Base-by-base conservation (phyloP, 805 yeast species). In the Cyberlindnera nakhonratchasimensis region DNA sequence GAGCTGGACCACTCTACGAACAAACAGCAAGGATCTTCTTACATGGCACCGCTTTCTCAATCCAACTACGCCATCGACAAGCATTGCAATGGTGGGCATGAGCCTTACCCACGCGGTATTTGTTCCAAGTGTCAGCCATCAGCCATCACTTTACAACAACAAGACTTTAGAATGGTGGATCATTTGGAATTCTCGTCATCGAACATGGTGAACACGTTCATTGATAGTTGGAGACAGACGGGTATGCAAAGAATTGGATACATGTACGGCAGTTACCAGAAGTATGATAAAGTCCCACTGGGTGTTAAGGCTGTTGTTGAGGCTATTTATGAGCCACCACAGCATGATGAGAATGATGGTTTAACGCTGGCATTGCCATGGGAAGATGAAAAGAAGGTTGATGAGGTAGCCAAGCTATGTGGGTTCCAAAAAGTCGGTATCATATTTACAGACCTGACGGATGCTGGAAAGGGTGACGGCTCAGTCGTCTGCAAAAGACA, bases 101-200 rank as follows among this genome's bases (percentile, higher is more conserved):
- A 82, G 29, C 91, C 96, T 7, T 93, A 96, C 88, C 98, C 99
- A 2, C 74, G 69, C 39, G 96, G 97, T 1, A 89, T 93, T 52
- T 91, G 99, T 58, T 86, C 96, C 13, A 87, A 89, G 63, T 91
- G 99, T 65, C 98, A 91, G 63, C 98, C 99, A 1, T 81, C 96
- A 1, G 93, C 96, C 0, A 87, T 93, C 46, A 90, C 98, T 0
- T 70, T 93, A 48, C 95, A 85, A 62, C 89, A 81, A 62, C 99
- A 93, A 62, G 69, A 73, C 26, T 93, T 86, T 63, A 76, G 99
- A 54, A 87, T 93, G 96, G 96, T 95, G 22, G 99, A 93, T 62
- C 98, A 93, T 65, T 93, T 93, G 23, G 99, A 93, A 61, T 86
- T 90, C 62, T 79, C 87, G 19, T 79, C 78, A 45, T 78, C 89